These are phyloP conservation scores for Trapa bicornis DNA, from an alignment of 345 rosid species.

Conservation along the genomic window DNA sequence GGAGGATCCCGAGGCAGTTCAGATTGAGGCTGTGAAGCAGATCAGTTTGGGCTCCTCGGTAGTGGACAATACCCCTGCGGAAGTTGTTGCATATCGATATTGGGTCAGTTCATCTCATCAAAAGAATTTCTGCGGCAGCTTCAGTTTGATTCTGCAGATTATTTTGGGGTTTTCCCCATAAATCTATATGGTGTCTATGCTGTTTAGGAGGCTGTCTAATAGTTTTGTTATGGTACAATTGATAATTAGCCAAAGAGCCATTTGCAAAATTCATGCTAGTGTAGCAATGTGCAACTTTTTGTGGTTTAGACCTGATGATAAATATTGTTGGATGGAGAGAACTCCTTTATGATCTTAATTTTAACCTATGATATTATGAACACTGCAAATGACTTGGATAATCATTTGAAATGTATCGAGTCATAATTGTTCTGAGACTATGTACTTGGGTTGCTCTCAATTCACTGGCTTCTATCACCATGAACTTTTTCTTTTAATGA, in stretches of 20 bases:
- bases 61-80: slow-evolving; percentile 73
- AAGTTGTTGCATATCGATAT: slow-evolving; percentile 84
- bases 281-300: neutral
- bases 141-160: neutral
- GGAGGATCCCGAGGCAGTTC: slow-evolving; percentile 99
- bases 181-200: neutral
- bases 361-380: neutral
- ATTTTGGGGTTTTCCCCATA: neutral
- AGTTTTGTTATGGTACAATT: neutral
- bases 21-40: slow-evolving; percentile 95
- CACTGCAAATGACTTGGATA: neutral
- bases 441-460: neutral
- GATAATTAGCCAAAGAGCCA: neutral
- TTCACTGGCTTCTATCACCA: neutral
- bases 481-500: neutral
- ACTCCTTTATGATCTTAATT: neutral
- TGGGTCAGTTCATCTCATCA: slow-evolving; percentile 50
- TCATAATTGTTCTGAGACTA: neutral
- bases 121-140: neutral
- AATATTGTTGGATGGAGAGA: neutral
- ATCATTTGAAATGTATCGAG: neutral
- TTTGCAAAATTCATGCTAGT: neutral
- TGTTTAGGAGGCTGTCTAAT: neutral
- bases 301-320: neutral
- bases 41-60: slow-evolving; percentile 73